Evolutionary conservation across 129 eudicot species (phyloP), one percentile per base, ranked within the genome.

Genomic region (Rutidosis leptorrhynchoides): DNA sequence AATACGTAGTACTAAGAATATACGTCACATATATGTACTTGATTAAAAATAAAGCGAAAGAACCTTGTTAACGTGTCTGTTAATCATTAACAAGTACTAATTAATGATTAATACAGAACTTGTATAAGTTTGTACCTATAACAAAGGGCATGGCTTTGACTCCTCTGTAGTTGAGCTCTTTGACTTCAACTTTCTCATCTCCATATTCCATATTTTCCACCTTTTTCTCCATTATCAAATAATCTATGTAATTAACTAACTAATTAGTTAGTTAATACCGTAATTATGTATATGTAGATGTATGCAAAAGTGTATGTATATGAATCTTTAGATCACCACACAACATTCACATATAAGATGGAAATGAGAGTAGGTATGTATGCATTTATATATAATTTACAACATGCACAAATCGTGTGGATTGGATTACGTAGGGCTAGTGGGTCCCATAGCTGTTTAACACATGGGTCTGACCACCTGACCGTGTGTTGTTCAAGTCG

Each of bases 131-230:
- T 24, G 20, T 75, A 74, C 84, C 84, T 64, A 80, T 80, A 58
- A 80, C 64, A 70, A 70, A 80, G 53, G 84, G 84, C 84, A 80
- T 80, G 77, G 84, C 84, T 71, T 65, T 80, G 67, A 80, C 67
- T 75, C 84, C 84, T 75, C 84, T 80, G 40, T 80, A 75, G 52
- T 80, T 80, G 48, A 40, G 77, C 68, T 79, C 65, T 46, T 62
- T 68, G 58, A 45, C 71, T 54, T 53, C 73, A 23, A 55, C 58
- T 55, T 79, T 79, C 67, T 52, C 80, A 48, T 48, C 75, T 60
- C 70, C 74, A 57, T 70, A 69, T 24, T 62, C 75, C 74, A 74
- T 75, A 29, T 30, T 26, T 69, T 49, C 72, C 26, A 55, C 40
- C 69, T 64, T 67, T 48, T 8, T 58, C 49, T 69, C 69, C 74